These are phyloP conservation scores for Mycena sanguinolenta DNA, from an alignment of 768 basidiomycete species.

Conservation along the genomic window DNA sequence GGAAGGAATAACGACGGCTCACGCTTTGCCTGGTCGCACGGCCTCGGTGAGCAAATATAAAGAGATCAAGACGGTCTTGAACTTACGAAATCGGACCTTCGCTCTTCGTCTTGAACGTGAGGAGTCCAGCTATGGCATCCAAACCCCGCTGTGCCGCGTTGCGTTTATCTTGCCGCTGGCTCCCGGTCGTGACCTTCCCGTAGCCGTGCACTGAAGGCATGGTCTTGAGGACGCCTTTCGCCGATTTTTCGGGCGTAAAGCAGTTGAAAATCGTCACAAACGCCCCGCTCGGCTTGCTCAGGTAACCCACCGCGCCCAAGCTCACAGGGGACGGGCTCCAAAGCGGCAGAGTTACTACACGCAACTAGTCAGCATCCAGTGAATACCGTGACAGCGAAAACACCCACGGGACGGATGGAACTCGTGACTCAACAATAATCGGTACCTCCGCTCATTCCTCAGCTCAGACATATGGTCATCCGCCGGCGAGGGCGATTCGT, in stretches of 20 bases:
- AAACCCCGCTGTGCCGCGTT: conserved; percentile 69
- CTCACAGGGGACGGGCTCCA: conserved; percentile 77
- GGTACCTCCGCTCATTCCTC: conserved; percentile 76
- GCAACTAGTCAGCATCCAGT: conserved; percentile 9
- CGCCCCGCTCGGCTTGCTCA: conserved; percentile 73
- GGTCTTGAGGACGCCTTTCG: conserved; percentile 55
- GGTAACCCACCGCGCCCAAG: conserved; percentile 83
- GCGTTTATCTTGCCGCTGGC: conserved; percentile 68
- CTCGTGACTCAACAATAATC: conserved; percentile 73
- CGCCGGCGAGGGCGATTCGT: conserved; percentile 54
- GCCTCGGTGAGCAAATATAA: background rate
- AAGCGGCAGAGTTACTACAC: conserved; percentile 71
- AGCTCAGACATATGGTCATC: conserved; percentile 56
- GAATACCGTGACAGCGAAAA: conserved; percentile 5
- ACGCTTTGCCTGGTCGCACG: conserved; percentile 50
- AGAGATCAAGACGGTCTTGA: background rate
- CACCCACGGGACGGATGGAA: conserved; percentile 77
- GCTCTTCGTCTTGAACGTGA: conserved; percentile 56
- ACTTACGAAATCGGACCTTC: conserved; percentile 58
- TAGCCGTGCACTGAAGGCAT: conserved; percentile 76
- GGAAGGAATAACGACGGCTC: conserved; percentile 59
- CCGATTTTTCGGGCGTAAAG: conserved; percentile 63
- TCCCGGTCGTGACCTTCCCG: conserved; percentile 65
- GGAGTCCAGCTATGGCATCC: conserved; percentile 65
- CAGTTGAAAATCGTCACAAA: conserved; percentile 84